Evolutionary conservation across 2,329 filamentous ascomycete species (phyloP).

Genomic region (Grosmannia clavigera): DNA sequence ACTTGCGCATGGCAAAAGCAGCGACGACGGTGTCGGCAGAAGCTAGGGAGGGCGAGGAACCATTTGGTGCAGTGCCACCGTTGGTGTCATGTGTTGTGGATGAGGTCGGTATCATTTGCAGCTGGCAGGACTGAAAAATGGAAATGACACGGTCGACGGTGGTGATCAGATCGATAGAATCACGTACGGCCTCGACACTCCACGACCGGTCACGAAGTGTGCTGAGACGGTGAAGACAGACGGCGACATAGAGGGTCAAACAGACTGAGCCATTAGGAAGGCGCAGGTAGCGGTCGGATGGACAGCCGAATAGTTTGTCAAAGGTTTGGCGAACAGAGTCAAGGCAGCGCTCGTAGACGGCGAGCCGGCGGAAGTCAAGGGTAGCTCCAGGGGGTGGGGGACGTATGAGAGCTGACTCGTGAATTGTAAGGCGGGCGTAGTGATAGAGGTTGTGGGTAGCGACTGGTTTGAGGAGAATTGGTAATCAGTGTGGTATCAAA

Average conservation of each 20-base stretch:
- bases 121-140: neutral
- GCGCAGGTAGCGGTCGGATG: neutral
- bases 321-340: slow-evolving; percentile 7
- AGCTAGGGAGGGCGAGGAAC: neutral
- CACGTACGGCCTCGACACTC: slow-evolving; percentile 20
- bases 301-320: slow-evolving; percentile 6
- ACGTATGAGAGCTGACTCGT: slow-evolving; percentile 3
- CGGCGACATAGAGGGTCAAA: slow-evolving; percentile 6
- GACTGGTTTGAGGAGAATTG: neutral
- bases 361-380: slow-evolving; percentile 5
- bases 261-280: slow-evolving; percentile 4
- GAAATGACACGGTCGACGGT: slow-evolving; percentile 15
- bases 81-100: neutral
- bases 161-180: slow-evolving; percentile 20
- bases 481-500: too few species aligned
- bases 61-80: neutral
- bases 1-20: neutral
- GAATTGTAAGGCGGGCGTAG: slow-evolving; percentile 4
- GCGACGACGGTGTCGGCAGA: neutral
- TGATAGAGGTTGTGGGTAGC: slow-evolving; percentile 6
- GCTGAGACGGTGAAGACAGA: slow-evolving; percentile 7
- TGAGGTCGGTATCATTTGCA: neutral
- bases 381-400: neutral
- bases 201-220: slow-evolving; percentile 23
- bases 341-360: slow-evolving; percentile 9